Evolutionary conservation across 208 protist genomes (phyloP).

Genomic region (Leishmania arabica): DNA sequence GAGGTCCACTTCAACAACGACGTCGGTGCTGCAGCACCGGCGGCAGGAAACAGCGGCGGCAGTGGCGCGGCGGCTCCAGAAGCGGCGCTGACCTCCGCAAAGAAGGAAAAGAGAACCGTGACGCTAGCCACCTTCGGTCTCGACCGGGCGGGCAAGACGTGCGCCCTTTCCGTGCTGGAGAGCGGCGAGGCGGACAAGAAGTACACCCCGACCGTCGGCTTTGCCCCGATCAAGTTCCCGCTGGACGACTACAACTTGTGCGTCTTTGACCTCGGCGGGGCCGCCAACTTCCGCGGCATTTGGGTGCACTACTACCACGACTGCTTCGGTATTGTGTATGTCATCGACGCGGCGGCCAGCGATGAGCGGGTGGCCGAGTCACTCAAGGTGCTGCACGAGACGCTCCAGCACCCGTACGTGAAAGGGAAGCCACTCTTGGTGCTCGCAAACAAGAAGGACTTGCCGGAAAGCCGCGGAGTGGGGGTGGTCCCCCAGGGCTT

Average conservation of each 20-base stretch:
- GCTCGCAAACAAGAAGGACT: slow-evolving; percentile 99
- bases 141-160: slow-evolving; percentile 98
- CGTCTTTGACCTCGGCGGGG: slow-evolving; percentile 92
- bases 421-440: slow-evolving; percentile 98
- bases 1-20: slow-evolving; percentile 48
- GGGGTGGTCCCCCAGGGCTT: slow-evolving; percentile 83
- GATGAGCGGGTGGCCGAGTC: slow-evolving; percentile 68
- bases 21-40: neutral
- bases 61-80: neutral
- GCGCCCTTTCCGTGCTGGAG: slow-evolving; percentile 97
- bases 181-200: slow-evolving; percentile 92
- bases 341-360: slow-evolving; percentile 78
- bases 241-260: slow-evolving; percentile 88
- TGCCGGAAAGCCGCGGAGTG: slow-evolving; percentile 76
- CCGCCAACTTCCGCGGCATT: slow-evolving; percentile 88
- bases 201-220: slow-evolving; percentile 91
- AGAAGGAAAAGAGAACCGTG: slow-evolving; percentile 46
- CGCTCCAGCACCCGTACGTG: slow-evolving; percentile 93
- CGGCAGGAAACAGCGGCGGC: neutral
- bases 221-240: slow-evolving; percentile 84
- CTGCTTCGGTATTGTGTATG: slow-evolving; percentile 89
- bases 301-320: slow-evolving; percentile 94
- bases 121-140: slow-evolving; percentile 90
- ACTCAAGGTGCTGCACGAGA: slow-evolving; percentile 60
- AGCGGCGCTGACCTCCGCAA: neutral